Percentiles rank a stretch among this genome's conserved stretches.
These are phyloP conservation scores for Kwoniella shivajii DNA, from an alignment of 1,284 basidiomycete genomes.

Conservation along the genomic window DNA sequence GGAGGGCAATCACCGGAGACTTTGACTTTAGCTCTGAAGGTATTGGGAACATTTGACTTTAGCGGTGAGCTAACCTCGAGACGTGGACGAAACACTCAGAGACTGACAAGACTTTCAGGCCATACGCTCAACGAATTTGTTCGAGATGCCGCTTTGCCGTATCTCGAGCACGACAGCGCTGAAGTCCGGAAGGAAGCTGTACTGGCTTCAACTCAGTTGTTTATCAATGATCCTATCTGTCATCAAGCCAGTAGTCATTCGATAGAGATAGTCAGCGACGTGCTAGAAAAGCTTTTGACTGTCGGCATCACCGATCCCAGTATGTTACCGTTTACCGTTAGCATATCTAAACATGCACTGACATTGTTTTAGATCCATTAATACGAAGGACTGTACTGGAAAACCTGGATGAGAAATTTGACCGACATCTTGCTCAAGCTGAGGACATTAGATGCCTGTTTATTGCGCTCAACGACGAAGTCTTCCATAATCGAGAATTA, in stretches of 20 bases:
- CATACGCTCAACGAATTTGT: slow-evolving; percentile 97
- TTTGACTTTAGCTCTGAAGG: slow-evolving; percentile 81
- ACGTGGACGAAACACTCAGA: neutral
- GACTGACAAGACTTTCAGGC: slow-evolving; percentile 56
- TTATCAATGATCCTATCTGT: slow-evolving; percentile 94
- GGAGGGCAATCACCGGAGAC: slow-evolving; percentile 68
- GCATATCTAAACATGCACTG: neutral
- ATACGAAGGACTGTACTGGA: slow-evolving; percentile 88
- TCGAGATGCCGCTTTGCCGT: slow-evolving; percentile 86
- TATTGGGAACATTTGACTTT: slow-evolving; percentile 93
- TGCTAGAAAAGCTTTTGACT: slow-evolving; percentile 93
- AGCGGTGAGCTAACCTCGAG: slow-evolving; percentile 62
- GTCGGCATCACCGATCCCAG: slow-evolving; percentile 97
- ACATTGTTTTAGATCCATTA: slow-evolving; percentile 62
- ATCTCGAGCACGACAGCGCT: slow-evolving; percentile 87
- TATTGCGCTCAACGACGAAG: slow-evolving; percentile 96
- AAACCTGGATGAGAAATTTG: slow-evolving; percentile 89
- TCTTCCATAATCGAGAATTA: slow-evolving; percentile 87
- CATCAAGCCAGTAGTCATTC: slow-evolving; percentile 95
- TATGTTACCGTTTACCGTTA: slow-evolving; percentile 46
- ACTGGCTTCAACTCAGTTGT: slow-evolving; percentile 85
- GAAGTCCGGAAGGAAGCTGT: slow-evolving; percentile 91
- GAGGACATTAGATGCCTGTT: slow-evolving; percentile 97
- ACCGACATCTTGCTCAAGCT: slow-evolving; percentile 97
- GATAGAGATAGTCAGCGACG: slow-evolving; percentile 96